These are phyloP conservation scores for Gymnopus androsaceus DNA, from an alignment of 1,284 basidiomycete genomes.

Conservation along the genomic window DNA sequence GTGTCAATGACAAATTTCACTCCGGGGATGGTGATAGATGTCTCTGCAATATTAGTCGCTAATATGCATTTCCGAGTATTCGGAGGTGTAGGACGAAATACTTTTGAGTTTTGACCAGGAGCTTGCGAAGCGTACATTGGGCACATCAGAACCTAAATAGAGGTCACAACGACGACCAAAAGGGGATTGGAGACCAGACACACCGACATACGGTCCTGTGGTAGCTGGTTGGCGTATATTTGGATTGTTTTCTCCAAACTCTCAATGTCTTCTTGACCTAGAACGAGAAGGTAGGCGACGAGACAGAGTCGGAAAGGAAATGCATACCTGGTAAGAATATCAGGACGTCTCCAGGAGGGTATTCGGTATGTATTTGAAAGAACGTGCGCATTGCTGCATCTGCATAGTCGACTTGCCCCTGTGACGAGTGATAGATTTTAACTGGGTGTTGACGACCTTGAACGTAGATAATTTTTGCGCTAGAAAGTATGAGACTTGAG, in stretches of 20 bases:
- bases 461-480: constrained; percentile 86
- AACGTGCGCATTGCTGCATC: constrained; percentile 90
- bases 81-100: constrained; percentile 72
- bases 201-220: constrained; percentile 54
- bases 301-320: not conserved
- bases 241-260: constrained; percentile 75
- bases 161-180: not conserved
- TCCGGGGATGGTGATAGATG: constrained; percentile 95
- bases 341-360: constrained; percentile 85
- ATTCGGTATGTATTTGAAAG: constrained; percentile 85
- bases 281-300: constrained; percentile 9
- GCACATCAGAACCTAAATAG: constrained; percentile 65
- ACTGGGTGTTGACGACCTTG: constrained; percentile 95
- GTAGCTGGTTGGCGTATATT: constrained; percentile 65
- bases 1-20: constrained; percentile 95
- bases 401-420: constrained; percentile 82
- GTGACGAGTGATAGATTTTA: constrained; percentile 71
- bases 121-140: constrained; percentile 88
- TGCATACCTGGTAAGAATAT: constrained; percentile 85
- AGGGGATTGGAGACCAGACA: constrained; percentile 22
- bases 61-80: constrained; percentile 88
- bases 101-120: constrained; percentile 75
- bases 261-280: constrained; percentile 97
- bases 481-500: constrained; percentile 35
- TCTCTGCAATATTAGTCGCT: constrained; percentile 97